A percentile compares a stretch with the other conserved stretches of the same genome.
phyloP scores from a whole-genome alignment of 164 flowering plant genomes.

The Dillenia suffruticosa region DNA sequence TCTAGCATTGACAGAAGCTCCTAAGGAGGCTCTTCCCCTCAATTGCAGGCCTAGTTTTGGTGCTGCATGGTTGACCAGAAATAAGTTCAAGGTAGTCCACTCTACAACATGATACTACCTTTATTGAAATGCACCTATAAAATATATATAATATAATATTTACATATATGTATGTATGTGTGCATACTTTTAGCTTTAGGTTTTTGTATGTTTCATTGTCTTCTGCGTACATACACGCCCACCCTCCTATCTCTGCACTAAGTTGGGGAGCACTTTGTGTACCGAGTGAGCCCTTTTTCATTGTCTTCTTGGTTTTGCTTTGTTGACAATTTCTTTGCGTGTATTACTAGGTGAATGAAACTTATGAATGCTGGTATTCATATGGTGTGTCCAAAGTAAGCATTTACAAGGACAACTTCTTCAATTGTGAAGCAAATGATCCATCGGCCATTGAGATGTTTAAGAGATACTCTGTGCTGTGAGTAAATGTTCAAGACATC shows the following conservation, averaged over 20 bases:
- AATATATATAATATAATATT: no score
- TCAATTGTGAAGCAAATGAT: conserved; percentile 56
- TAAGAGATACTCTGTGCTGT: conserved; percentile 50
- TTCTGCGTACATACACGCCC: neutral
- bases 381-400: conserved; percentile 61
- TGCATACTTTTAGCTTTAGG: neutral
- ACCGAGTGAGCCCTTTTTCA: neutral
- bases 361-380: conserved; percentile 83
- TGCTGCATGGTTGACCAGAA: conserved; percentile 65
- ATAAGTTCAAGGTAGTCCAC: conserved; percentile 61
- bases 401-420: conserved; percentile 47
- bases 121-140: neutral
- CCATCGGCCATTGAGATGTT: conserved; percentile 63
- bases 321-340: neutral
- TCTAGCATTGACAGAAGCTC: conserved; percentile 71
- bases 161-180: neutral
- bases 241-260: no score
- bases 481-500: conserved; percentile 24
- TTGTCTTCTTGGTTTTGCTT: neutral
- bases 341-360: conserved; percentile 63
- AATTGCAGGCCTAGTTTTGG: conserved; percentile 80
- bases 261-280: no score
- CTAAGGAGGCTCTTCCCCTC: conserved; percentile 88
- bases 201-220: neutral
- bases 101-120: neutral